Evolutionary conservation across 495 filamentous ascomycete species (phyloP), one percentile per base, ranked within the genome.

Genomic region (Xylaria acuta): DNA sequence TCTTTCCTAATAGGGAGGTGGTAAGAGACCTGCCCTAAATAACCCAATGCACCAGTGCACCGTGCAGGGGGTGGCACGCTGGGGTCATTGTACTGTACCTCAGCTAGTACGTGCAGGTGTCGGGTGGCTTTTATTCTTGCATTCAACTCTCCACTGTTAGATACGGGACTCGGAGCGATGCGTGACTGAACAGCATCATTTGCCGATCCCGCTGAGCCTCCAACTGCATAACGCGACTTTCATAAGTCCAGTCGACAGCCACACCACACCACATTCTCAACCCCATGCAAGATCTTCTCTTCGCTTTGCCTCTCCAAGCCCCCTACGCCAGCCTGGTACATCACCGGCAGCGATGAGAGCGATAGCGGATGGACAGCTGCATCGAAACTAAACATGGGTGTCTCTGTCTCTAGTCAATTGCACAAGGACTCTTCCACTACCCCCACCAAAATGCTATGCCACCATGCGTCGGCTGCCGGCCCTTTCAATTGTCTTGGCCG

Each of bases 171-270:
- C 30, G 36, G 53, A 27, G 64, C 36, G 64, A 69, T 63, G 47
- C 36, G 7, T 38, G 7, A n/a, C 38, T 49, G 27, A 43, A 27
- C 59, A 3, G 45, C n/a, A 32, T 30, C 36, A 20, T 30, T 41
- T 40, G 32, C 34, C 34, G 64, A 67, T 69, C 41, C 51, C 49
- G 51, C 25, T 68, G 49, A 41, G 49, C 54, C 67, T 67, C 56
- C 54, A 45, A 69, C 67, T 69, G 36, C 54, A 60, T 64, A 64
- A 64, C 38, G 27, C 32, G 60, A 30, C 60, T 25, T 43, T 43
- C 32, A 30, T 9, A 38, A 38, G 49, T 36, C 20, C 5, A 20
- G 6, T 16, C 22, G 38, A 16, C 41, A 14, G 20, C 56, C 18
- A 58, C n/a, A 58, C 36, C 4, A 67, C 49, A 67, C 65, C 65